Evolutionary conservation across 208 protist genomes (phyloP).

Genomic region (Leishmania guyanensis): DNA sequence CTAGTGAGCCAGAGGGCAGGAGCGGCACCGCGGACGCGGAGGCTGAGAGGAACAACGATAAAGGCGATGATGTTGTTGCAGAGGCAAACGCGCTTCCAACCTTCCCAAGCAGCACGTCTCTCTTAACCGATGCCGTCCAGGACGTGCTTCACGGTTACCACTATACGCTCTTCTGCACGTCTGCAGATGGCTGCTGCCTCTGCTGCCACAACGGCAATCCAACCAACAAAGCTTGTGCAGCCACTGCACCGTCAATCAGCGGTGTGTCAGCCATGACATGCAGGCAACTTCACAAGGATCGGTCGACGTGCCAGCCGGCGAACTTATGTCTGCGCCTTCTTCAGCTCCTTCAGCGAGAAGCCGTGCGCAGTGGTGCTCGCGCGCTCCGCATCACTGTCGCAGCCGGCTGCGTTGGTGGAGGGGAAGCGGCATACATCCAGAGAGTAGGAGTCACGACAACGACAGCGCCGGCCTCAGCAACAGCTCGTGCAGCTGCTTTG

Average conservation of each 20-base stretch:
- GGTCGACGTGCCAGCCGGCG: not conserved
- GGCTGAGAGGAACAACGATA: not conserved
- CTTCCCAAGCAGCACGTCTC: slow-evolving; percentile 8
- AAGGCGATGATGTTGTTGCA: slow-evolving; percentile 1
- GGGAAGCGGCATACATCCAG: not conserved
- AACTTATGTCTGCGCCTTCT: slow-evolving; percentile 21
- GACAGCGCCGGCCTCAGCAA: not conserved
- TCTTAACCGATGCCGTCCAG: slow-evolving; percentile 14
- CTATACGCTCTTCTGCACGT: slow-evolving; percentile 23
- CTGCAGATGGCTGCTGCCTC: not conserved
- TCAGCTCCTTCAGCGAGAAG: slow-evolving; percentile 20
- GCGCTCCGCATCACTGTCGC: slow-evolving; percentile 18
- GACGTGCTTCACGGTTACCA: slow-evolving; percentile 25
- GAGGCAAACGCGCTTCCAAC: not conserved
- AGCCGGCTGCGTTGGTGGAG: slow-evolving; percentile 1
- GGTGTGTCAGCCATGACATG: not conserved
- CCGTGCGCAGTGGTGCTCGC: slow-evolving; percentile 9
- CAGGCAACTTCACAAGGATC: not conserved
- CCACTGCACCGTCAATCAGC: not conserved
- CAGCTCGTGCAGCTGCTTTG: not conserved
- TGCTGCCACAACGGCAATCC: not conserved
- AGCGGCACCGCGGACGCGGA: not conserved
- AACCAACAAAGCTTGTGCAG: not conserved
- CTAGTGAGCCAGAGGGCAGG: not conserved
- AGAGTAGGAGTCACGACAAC: not conserved